Percentiles rank a stretch among this genome's conserved stretches.
phyloP scores from a whole-genome alignment of 202 grass and related monocot genomes.

The Schoenoplectus tabernaemontani region DNA sequence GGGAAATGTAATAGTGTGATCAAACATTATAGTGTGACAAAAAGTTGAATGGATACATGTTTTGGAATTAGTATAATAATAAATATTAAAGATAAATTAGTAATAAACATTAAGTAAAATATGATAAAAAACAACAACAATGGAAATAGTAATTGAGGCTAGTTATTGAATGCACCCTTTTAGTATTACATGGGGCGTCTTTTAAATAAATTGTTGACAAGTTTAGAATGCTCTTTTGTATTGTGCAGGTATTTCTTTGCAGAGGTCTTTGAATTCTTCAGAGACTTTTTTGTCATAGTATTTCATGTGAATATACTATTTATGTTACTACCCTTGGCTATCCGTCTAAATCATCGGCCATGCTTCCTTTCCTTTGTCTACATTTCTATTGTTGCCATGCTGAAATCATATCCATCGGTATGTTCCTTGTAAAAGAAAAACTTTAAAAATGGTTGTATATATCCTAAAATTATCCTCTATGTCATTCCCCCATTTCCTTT shows the following conservation, averaged over 20 bases:
- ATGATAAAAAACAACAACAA: neutral
- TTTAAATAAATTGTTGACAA: neutral
- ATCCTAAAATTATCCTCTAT: conserved; percentile 6
- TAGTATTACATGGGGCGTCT: neutral
- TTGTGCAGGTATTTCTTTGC: conserved; percentile 99
- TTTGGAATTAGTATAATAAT: neutral
- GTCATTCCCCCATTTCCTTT: neutral
- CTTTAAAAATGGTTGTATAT: too few species aligned
- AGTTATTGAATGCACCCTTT: neutral
- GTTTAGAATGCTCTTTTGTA: neutral
- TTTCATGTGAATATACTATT: conserved; percentile 94
- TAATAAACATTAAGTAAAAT: neutral
- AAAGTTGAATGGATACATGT: neutral
- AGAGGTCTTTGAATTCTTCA: conserved; percentile 92
- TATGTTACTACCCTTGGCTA: conserved; percentile 81
- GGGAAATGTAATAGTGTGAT: neutral
- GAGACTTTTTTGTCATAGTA: conserved; percentile 90
- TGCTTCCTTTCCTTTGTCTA: conserved; percentile 96
- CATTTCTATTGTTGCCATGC: conserved; percentile 52
- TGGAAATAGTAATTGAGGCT: neutral
- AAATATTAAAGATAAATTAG: neutral
- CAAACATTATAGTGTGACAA: neutral
- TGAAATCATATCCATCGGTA: conserved; percentile 97
- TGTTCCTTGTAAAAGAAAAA: conserved; percentile 26
- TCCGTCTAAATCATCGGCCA: conserved; percentile 70